Base-by-base conservation (phyloP, 2,329 filamentous ascomycete genomes). In the Sodiomyces alkalinus region DNA sequence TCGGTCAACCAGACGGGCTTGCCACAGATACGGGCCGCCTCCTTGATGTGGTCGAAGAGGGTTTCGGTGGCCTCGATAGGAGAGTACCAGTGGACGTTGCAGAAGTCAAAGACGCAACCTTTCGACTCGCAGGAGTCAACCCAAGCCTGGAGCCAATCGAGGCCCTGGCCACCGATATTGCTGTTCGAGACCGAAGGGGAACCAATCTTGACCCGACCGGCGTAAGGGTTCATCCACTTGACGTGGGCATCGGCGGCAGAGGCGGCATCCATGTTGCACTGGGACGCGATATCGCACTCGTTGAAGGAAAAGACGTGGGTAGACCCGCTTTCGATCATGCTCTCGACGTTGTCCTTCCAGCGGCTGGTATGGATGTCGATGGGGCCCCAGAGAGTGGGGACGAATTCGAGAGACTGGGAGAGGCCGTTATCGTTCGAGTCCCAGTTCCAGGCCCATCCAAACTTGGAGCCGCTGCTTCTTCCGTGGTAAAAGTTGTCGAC, bases 401-500 rank as follows among this genome's bases (percentile, higher is more conserved):
- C 62, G 55, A 60, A 85, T 43, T 64, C 57, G 41, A 74, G 44
- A 13, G 49, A 46, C 11, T 42, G 33, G 29, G 60, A 45, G 7
- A 62, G 53, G 21, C 55, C 53, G 33, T 53, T 49, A 26, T 56
- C 41, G 8, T 37, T 37, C 26, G 62, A 60, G 24, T 53, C 71
- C 77, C 77, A 82, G 65, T 80, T 80, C 62, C 78, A 79, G 26
- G 54, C 63, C 70, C 75, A 81, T 22, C 53, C 51, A 43, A 68
- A 60, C 33, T 63, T 45, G 22, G 37, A 13, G 39, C 49, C 53
- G 20, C 26, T 27, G 20, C 20, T 34, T 35, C 51, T 49, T 27
- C 48, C 45, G 26, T 39, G 41, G 26, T 53, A 43, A 47, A 80
- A 74, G 37, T 51, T 41, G 30, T 56, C 51, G 46, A 65, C 62